Conservation (phyloP, 192 early-diverging fungal species). For the Tieghemiomyces parasiticus region DNA sequence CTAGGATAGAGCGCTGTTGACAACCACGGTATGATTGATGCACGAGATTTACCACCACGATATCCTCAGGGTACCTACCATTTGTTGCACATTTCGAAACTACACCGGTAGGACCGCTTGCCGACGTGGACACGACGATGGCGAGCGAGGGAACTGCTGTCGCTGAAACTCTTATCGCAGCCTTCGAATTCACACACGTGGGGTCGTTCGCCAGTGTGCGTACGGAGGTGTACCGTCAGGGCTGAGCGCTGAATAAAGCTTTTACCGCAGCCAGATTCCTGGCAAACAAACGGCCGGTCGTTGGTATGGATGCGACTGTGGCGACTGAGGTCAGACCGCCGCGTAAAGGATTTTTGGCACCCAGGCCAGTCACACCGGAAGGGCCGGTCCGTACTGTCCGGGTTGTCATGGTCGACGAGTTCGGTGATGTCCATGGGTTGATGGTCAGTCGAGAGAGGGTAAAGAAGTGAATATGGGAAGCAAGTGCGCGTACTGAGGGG, state of each 20-base stretch:
- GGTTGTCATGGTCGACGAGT: slow-evolving; percentile 6
- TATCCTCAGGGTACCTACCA: background rate
- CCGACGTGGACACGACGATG: slow-evolving; percentile 15
- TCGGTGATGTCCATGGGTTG: slow-evolving; percentile 11
- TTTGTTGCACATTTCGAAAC: slow-evolving; percentile 27
- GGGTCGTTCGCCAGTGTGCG: slow-evolving; percentile 35
- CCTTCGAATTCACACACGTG: slow-evolving; percentile 12
- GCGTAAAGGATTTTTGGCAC: slow-evolving; percentile 36
- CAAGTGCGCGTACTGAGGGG: no score
- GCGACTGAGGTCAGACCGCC: slow-evolving; percentile 37
- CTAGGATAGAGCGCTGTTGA: background rate
- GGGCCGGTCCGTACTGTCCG: slow-evolving; percentile 2
- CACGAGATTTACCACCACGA: no score
- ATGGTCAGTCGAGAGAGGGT: no score
- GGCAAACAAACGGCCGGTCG: slow-evolving; percentile 17
- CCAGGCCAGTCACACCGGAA: slow-evolving; percentile 10
- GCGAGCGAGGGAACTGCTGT: slow-evolving; percentile 16
- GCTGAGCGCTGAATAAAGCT: slow-evolving; percentile 43
- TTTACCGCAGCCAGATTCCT: slow-evolving; percentile 14
- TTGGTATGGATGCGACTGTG: slow-evolving; percentile 37
- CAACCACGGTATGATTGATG: background rate
- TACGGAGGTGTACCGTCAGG: slow-evolving; percentile 39
- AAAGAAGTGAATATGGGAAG: no score
- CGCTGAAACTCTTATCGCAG: slow-evolving; percentile 16
- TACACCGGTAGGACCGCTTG: slow-evolving; percentile 8